Evolutionary conservation across 1,284 basidiomycete species (phyloP), one percentile per base, ranked within the genome.

Genomic region (Mycena sp.): DNA sequence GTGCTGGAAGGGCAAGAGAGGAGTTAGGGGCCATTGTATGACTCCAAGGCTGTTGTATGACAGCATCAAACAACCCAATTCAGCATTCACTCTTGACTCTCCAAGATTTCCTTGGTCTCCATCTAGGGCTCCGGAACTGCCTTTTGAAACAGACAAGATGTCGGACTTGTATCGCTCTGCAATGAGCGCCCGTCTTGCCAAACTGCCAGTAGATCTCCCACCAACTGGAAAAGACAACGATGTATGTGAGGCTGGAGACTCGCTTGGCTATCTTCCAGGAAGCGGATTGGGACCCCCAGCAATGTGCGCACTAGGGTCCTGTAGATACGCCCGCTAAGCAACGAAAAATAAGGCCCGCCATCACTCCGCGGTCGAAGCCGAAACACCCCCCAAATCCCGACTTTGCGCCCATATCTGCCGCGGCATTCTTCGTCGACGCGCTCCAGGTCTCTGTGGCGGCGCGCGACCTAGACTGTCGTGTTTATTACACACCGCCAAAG

Each of bases 361-460:
- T 59, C 55, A 71, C n/a, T n/a, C n/a, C n/a, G n/a, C n/a, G n/a
- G n/a, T n/a, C n/a, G n/a, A n/a, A n/a, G n/a, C n/a, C n/a, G 76
- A 76, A 74, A 77, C 77, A 70, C 21, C 68, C 72, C 64, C 85
- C 87, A 0, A 89, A 88, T 70, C 82, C 85, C 0, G 83, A 85
- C 11, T 89, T 86, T 67, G 70, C 88, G 0, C 93, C 95, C 0
- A 84, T 96, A 44, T 94, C 91, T 30, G 92, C 92, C 0, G 79
- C 86, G 9, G 80, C 80, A 0, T 96, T 86, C 81, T 96, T 96
- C 73, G 76, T 81, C 0, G 86, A 93, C 66, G 94, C 95, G 2
- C 78, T 89, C 7, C n/a, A n/a, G n/a, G n/a, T n/a, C n/a, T n/a
- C n/a, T n/a, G n/a, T n/a, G n/a, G n/a, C n/a, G n/a, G n/a, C n/a